Conservation (phyloP, 1,284 basidiomycete species). For the Puccinia brachypodii region DNA sequence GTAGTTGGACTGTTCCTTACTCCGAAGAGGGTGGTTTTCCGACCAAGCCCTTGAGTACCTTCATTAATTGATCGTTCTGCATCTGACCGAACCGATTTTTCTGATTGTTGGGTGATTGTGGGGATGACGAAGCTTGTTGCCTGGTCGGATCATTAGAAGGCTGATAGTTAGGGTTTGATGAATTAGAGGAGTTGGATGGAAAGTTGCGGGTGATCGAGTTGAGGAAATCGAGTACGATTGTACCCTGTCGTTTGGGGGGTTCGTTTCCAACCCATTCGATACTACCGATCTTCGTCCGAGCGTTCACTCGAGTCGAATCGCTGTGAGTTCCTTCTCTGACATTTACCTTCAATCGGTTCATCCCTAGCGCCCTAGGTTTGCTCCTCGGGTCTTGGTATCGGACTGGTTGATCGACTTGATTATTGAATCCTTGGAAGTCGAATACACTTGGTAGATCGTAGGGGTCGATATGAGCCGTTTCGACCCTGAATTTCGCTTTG, state of each 20-base stretch:
- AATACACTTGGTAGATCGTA: slow-evolving; percentile 28
- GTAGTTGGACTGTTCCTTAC: not conserved
- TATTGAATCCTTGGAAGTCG: slow-evolving; percentile 47
- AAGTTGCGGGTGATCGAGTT: slow-evolving; percentile 36
- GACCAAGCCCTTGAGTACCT: slow-evolving; percentile 42
- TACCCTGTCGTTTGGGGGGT: slow-evolving; percentile 28
- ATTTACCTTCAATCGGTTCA: slow-evolving; percentile 28
- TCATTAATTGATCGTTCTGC: slow-evolving; percentile 45
- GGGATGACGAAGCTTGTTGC: not conserved
- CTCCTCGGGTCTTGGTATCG: slow-evolving; percentile 29
- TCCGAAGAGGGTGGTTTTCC: slow-evolving; percentile 28
- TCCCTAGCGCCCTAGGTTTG: slow-evolving; percentile 21
- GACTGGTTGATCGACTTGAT: slow-evolving; percentile 27
- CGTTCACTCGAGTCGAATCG: slow-evolving; percentile 8
- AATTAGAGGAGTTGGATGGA: not conserved
- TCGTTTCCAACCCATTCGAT: slow-evolving; percentile 42
- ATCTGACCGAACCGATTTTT: slow-evolving; percentile 14
- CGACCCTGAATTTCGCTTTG: slow-evolving; percentile 43
- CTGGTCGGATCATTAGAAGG: not conserved
- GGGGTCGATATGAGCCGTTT: slow-evolving; percentile 42
- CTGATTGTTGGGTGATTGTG: not conserved
- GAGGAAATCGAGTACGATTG: slow-evolving; percentile 47
- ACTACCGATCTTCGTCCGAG: slow-evolving; percentile 21
- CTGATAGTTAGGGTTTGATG: not conserved
- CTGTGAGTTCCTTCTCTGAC: slow-evolving; percentile 27